Evolutionary conservation across 2,329 filamentous ascomycete species (phyloP).

Genomic region (Cercospora janseana): DNA sequence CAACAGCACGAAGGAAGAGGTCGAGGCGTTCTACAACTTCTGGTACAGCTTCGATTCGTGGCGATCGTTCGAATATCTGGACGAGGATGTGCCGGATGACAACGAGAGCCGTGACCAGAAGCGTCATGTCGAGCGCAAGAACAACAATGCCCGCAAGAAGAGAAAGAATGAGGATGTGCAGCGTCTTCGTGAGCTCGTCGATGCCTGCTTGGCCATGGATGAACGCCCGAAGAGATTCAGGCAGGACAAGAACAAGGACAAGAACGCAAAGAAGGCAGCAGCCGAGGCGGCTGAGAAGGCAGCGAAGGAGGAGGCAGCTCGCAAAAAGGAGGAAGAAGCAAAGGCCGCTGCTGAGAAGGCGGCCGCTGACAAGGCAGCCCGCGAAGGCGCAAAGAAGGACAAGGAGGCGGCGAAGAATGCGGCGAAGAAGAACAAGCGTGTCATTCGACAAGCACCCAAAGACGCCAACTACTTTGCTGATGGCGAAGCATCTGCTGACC

Average conservation of each 20-base stretch:
- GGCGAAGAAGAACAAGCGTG: conserved; percentile 99
- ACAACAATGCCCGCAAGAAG: conserved; percentile 96
- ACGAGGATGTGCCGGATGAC: conserved; percentile 98
- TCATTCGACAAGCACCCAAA: conserved; percentile 89
- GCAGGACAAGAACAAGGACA: conserved; percentile 83
- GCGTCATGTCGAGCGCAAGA: conserved; percentile 97
- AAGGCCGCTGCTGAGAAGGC: conserved; percentile 71
- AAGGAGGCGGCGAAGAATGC: conserved; percentile 99
- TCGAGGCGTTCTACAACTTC: conserved; percentile 98
- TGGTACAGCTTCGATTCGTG: conserved; percentile 99
- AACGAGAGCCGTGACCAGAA: conserved; percentile 99
- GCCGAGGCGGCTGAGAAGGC: conserved; percentile 89
- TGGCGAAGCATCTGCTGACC: conserved; percentile 67
- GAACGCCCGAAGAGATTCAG: conserved; percentile 98
- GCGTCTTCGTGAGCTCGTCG: conserved; percentile 83
- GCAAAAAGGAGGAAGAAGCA: conserved; percentile 74
- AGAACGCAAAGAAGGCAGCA: conserved; percentile 92
- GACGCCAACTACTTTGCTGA: conserved; percentile 91
- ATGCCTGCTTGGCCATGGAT: conserved; percentile 78
- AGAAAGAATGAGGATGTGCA: conserved; percentile 98
- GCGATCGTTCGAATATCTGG: conserved; percentile 95
- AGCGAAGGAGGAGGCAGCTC: conserved; percentile 77
- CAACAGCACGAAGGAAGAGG: conserved; percentile 80
- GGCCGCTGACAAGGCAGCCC: conserved; percentile 77
- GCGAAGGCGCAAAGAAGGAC: conserved; percentile 85